Conservation (phyloP, 257 asterid species). For the Misopates orontium region DNA sequence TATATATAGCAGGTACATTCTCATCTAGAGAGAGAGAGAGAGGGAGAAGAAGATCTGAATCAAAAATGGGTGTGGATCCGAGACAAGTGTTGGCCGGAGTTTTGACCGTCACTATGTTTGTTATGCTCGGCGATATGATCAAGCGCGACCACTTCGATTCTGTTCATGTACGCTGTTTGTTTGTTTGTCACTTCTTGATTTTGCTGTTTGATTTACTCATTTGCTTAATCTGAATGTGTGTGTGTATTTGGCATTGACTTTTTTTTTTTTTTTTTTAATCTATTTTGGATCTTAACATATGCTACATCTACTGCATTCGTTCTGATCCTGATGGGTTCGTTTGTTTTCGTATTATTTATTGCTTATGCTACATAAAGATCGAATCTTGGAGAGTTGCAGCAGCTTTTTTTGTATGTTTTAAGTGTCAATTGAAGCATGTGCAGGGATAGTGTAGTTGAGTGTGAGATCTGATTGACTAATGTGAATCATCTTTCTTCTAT, state of each 20-base stretch:
- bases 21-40: background rate
- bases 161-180: constrained; percentile 25
- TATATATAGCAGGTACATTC: background rate
- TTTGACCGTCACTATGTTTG: constrained; percentile 55
- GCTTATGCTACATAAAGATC: background rate
- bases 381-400: background rate
- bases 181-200: background rate
- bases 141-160: constrained; percentile 56
- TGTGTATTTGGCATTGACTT: background rate
- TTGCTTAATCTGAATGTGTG: background rate
- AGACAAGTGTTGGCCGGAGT: constrained; percentile 55
- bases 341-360: too few relatives aligned
- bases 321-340: background rate
- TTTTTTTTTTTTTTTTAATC: background rate
- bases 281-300: background rate
- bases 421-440: background rate
- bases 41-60: constrained; percentile 20
- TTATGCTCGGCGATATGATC: constrained; percentile 63
- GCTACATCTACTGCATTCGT: background rate
- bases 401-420: background rate
- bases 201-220: background rate
- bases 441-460: background rate
- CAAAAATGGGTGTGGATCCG: constrained; percentile 52
- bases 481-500: background rate
- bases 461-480: background rate